These are phyloP conservation scores for Fusarium compactum DNA, from an alignment of 2,329 filamentous ascomycete species.

Conservation along the genomic window DNA sequence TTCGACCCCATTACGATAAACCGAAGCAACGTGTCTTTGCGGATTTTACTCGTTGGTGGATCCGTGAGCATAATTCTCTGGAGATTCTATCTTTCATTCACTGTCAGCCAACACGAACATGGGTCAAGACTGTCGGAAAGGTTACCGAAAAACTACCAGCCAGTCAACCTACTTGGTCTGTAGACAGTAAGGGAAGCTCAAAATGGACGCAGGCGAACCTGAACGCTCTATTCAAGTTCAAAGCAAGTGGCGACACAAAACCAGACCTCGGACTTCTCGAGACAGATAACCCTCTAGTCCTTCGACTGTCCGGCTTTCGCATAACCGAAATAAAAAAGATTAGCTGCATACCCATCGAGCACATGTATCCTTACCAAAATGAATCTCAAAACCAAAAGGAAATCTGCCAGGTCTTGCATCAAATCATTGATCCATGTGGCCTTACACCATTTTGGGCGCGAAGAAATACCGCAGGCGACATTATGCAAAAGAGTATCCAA, in stretches of 20 bases:
- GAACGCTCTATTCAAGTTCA: conserved; percentile 19
- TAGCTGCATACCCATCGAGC: conserved; percentile 19
- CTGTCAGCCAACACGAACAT: conserved; percentile 28
- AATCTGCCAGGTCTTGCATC: conserved; percentile 14
- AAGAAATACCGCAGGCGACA: background rate
- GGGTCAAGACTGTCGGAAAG: conserved; percentile 5
- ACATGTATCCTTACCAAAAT: conserved; percentile 17
- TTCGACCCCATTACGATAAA: conserved; percentile 37
- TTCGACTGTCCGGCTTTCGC: conserved; percentile 7
- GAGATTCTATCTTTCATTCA: conserved; percentile 26
- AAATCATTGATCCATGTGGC: conserved; percentile 29
- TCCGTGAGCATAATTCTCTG: conserved; percentile 18
- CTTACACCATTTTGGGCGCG: conserved; percentile 24
- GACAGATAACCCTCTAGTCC: background rate
- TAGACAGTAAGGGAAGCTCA: conserved; percentile 20
- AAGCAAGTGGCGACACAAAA: conserved; percentile 6
- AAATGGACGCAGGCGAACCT: conserved; percentile 23
- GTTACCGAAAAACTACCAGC: rapidly evolving
- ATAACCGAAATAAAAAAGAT: conserved; percentile 14
- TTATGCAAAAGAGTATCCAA: background rate
- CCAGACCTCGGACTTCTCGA: conserved; percentile 16
- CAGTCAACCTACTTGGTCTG: conserved; percentile 23
- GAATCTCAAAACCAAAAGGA: background rate
- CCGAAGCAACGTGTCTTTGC: conserved; percentile 24
- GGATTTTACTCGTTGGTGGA: conserved; percentile 40